A percentile compares a stretch with the other conserved stretches of the same genome.
phyloP scores from a whole-genome alignment of 257 asterid genomes.

The Jacaranda mimosifolia region DNA sequence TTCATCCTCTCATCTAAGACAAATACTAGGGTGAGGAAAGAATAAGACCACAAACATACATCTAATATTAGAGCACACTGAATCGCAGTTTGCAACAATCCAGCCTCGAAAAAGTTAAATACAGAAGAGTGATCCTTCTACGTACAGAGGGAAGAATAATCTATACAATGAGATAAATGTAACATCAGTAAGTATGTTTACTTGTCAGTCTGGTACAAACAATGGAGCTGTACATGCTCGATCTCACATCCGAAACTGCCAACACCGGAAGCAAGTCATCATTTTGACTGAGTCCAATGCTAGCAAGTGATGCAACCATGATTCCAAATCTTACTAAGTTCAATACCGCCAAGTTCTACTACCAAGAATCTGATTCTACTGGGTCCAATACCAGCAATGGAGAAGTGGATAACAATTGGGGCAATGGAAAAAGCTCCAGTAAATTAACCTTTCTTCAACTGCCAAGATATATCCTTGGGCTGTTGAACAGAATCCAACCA shows the following conservation, averaged over 20 bases:
- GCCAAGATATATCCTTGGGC: neutral
- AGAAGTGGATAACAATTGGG: neutral
- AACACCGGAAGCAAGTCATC: neutral
- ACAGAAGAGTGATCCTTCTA: slow-evolving; percentile 8
- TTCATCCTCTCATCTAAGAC: neutral
- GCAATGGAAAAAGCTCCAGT: slow-evolving; percentile 9
- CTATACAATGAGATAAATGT: slow-evolving; percentile 10
- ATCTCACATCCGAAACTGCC: neutral
- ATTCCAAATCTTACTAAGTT: neutral
- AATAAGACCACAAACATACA: neutral
- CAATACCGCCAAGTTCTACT: neutral
- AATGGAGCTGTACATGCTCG: neutral
- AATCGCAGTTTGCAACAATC: slow-evolving; percentile 1
- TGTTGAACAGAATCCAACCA: too few species aligned
- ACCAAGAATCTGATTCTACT: neutral
- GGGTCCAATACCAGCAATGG: neutral
- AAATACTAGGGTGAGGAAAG: slow-evolving; percentile 16
- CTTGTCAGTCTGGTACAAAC: slow-evolving; percentile 22
- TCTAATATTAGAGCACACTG: neutral
- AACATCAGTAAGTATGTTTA: neutral
- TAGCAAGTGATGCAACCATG: neutral
- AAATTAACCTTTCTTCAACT: slow-evolving; percentile 4
- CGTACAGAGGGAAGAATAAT: slow-evolving; percentile 23
- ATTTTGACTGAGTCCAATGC: neutral
- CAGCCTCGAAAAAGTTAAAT: neutral